Percentiles rank a stretch among this genome's conserved stretches.
These are phyloP conservation scores for Fusarium clavum DNA, from an alignment of 2,329 filamentous ascomycete genomes.

Conservation along the genomic window DNA sequence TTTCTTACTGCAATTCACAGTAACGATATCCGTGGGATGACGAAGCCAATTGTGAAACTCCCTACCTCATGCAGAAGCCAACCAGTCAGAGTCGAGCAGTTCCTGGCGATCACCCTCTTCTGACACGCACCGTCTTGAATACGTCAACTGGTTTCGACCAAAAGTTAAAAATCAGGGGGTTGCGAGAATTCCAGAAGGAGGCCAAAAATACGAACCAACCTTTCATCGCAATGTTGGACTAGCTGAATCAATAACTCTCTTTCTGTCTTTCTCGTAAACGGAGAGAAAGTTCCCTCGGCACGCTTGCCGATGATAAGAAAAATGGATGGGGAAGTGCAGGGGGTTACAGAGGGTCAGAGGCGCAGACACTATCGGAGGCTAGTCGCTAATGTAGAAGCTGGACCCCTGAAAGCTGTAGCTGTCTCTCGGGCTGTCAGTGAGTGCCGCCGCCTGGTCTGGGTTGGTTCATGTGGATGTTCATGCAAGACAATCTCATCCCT, in stretches of 20 bases:
- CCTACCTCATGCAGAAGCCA: conserved; percentile 26
- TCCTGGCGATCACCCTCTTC: conserved; percentile 33
- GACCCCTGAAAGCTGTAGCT: conserved; percentile 29
- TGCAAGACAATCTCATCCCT: not conserved
- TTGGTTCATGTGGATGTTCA: conserved; percentile 18
- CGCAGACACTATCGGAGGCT: conserved; percentile 22
- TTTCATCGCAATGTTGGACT: conserved; percentile 2
- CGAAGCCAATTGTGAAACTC: conserved; percentile 27
- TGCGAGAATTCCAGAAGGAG: conserved; percentile 21
- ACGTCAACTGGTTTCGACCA: conserved; percentile 20
- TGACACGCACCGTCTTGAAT: conserved; percentile 35
- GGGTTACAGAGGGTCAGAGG: conserved; percentile 12
- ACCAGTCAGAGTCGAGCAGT: conserved; percentile 30
- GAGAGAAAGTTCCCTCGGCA: conserved; percentile 12
- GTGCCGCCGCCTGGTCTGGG: conserved; percentile 20
- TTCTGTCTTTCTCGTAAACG: conserved; percentile 1
- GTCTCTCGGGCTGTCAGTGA: conserved; percentile 10
- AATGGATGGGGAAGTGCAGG: conserved; percentile 17
- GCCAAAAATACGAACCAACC: conserved; percentile 19
- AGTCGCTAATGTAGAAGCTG: conserved; percentile 5
- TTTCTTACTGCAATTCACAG: not conserved
- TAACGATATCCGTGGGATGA: conserved; percentile 12
- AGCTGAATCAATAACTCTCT: not conserved
- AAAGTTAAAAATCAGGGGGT: not conserved
- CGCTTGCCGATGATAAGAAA: conserved; percentile 31